Evolutionary conservation across 371 early-diverging fungal species (phyloP).

Genomic region (Mucor lusitanicus): DNA sequence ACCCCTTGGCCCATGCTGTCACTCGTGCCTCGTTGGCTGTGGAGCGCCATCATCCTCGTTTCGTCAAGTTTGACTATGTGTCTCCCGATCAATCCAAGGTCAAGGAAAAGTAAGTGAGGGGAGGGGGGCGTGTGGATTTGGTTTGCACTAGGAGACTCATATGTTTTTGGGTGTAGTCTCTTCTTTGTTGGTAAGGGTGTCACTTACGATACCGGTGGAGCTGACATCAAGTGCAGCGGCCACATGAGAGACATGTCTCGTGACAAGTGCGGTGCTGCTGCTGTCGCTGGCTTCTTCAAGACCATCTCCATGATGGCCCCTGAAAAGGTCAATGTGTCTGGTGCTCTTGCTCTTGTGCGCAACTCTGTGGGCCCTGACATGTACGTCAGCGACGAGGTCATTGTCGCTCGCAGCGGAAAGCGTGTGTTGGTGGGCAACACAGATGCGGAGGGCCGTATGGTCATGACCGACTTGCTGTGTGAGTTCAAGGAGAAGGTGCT

Average conservation of each 20-base stretch:
- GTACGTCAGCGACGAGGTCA: slow-evolving; percentile 83
- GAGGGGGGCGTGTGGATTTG: neutral
- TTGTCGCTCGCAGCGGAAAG: slow-evolving; percentile 79
- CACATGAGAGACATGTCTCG: slow-evolving; percentile 87
- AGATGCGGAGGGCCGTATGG: slow-evolving; percentile 92
- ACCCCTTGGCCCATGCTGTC: slow-evolving; percentile 81
- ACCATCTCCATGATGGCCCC: slow-evolving; percentile 70
- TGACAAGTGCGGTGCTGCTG: slow-evolving; percentile 90
- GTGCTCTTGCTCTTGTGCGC: slow-evolving; percentile 75
- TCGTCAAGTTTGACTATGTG: slow-evolving; percentile 79
- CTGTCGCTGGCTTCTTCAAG: slow-evolving; percentile 83
- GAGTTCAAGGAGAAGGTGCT: slow-evolving; percentile 77
- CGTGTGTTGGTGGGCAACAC: slow-evolving; percentile 86
- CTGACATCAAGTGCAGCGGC: slow-evolving; percentile 83
- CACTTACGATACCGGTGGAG: slow-evolving; percentile 91
- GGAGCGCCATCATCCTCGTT: slow-evolving; percentile 73
- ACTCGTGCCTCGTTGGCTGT: slow-evolving; percentile 78
- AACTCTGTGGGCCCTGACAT: slow-evolving; percentile 83
- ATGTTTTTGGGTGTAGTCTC: slow-evolving; percentile 50
- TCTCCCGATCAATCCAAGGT: slow-evolving; percentile 75
- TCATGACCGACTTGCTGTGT: slow-evolving; percentile 84
- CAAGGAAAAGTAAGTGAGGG: slow-evolving; percentile 72
- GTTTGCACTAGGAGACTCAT: neutral
- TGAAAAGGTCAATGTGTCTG: slow-evolving; percentile 69
- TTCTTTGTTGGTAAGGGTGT: slow-evolving; percentile 93